phyloP scores from a whole-genome alignment of 169 alveolate genomes.

The Miamiensis avidus region DNA sequence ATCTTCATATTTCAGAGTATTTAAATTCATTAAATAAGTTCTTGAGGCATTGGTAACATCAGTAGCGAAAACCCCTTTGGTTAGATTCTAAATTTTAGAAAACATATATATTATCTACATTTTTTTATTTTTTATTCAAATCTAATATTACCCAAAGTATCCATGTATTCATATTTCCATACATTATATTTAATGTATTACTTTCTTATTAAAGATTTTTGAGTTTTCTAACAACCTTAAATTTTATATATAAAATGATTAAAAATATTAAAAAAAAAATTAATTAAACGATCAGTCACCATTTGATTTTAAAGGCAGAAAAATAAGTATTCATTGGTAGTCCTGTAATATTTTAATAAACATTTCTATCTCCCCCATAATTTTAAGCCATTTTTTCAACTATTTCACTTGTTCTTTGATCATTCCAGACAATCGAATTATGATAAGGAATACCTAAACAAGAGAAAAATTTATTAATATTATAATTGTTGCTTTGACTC shows the following conservation, averaged over 20 bases:
- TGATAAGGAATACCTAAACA: constrained; percentile 87
- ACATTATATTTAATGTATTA: constrained; percentile 60
- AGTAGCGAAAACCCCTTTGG: constrained; percentile 84
- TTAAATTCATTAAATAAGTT: constrained; percentile 89
- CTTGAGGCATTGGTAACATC: constrained; percentile 95
- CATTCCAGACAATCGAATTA: constrained; percentile 96
- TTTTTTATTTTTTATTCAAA: constrained; percentile 11
- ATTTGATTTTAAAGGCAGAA: constrained; percentile 78
- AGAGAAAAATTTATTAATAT: not conserved
- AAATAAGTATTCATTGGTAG: constrained; percentile 90
- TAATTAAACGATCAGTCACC: constrained; percentile 23
- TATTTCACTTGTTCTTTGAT: constrained; percentile 82
- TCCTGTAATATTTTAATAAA: constrained; percentile 87
- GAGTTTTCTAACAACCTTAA: constrained; percentile 68
- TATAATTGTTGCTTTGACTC: not conserved
- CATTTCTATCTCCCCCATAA: constrained; percentile 59
- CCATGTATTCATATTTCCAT: constrained; percentile 92
- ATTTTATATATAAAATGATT: constrained; percentile 45
- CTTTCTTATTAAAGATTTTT: constrained; percentile 59
- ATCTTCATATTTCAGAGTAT: constrained; percentile 86
- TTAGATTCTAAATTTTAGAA: constrained; percentile 52
- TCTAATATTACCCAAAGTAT: constrained; percentile 58
- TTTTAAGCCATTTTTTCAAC: constrained; percentile 61
- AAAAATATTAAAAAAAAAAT: constrained; percentile 26
- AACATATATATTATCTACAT: constrained; percentile 3